Evolutionary conservation across 2,329 filamentous ascomycete genomes (phyloP), one percentile per base, ranked within the genome.

Genomic region (Fusarium virguliforme): DNA sequence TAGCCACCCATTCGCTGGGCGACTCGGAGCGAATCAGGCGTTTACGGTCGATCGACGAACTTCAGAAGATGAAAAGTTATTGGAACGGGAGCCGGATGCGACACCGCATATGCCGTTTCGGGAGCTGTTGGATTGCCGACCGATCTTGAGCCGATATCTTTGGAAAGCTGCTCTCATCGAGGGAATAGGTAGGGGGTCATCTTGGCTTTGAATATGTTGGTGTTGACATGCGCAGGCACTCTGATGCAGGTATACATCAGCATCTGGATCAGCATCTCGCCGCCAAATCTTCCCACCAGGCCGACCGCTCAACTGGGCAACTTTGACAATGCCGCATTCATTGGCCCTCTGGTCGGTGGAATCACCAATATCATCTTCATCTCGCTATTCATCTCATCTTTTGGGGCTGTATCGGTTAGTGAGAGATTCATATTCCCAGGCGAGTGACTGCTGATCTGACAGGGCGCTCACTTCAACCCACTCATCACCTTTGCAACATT

Each of bases 401-500:
- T 85, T 26, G 85, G 82, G 0, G 83, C 85, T 0, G 80, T 85
- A 1, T 85, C 84, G 5, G 43, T 48, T 6, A 48, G 43, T 34
- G 9, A 4, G 8, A 6, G 6, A 28, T n/a, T n/a, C 13, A 48
- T 6, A n/a, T n/a, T 15, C 8, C 3, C 4, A 46, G 8, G n/a
- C 18, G 18, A 18, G 18, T 18, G 18, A 18, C 18, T n/a, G 2
- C 15, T 48, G 15, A 48, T 9, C 15, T 1, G 4, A 4, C 6
- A 48, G 2, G 86, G 86, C 13, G 86, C 84, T 0, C 87, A 89
- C 72, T 79, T 89, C 54, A 89, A 87, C 70, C 86, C 86, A 1
- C 78, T 84, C 4, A 88, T 89, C 50, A 88, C 86, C 0, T 81
- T 88, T 41, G 82, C 84, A 0, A 88, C 86, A 0, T 85, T 89